These are phyloP conservation scores for Diaporthe aspalathi DNA, from an alignment of 2,329 filamentous ascomycete species.

Conservation along the genomic window DNA sequence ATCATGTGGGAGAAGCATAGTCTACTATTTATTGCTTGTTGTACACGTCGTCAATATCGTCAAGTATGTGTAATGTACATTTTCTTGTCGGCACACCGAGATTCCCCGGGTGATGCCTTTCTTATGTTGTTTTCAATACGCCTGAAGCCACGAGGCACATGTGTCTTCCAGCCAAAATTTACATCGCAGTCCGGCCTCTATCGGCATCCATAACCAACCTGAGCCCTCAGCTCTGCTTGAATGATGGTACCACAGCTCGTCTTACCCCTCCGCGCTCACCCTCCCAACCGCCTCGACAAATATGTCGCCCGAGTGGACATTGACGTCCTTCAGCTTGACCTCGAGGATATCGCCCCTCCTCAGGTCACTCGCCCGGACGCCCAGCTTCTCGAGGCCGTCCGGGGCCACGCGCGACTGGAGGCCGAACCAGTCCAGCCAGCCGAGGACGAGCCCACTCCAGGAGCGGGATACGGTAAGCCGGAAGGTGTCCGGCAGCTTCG, in stretches of 20 bases:
- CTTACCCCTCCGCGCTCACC: constrained; percentile 37
- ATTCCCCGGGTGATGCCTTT: neutral
- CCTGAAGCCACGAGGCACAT: neutral
- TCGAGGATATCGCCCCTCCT: constrained; percentile 64
- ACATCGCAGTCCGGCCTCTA: neutral
- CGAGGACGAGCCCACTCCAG: constrained; percentile 29
- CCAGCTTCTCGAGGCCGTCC: constrained; percentile 51
- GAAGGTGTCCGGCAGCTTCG: constrained; percentile 59
- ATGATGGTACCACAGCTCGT: neutral
- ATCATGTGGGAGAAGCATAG: neutral
- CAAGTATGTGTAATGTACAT: neutral
- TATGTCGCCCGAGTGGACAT: constrained; percentile 60
- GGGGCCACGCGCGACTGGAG: constrained; percentile 56
- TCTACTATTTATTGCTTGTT: neutral
- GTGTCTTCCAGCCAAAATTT: neutral
- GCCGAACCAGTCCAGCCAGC: constrained; percentile 63
- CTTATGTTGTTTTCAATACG: too few species aligned
- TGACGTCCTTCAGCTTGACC: constrained; percentile 65
- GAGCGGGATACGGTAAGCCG: constrained; percentile 61
- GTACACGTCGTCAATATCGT: neutral
- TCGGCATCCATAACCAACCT: neutral
- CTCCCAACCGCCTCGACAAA: constrained; percentile 57
- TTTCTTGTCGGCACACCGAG: neutral
- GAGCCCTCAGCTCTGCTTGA: neutral
- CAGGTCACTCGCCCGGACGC: constrained; percentile 54